Base-by-base conservation (phyloP, 2,329 filamentous ascomycete species). In the Nigrograna mackinnonii region DNA sequence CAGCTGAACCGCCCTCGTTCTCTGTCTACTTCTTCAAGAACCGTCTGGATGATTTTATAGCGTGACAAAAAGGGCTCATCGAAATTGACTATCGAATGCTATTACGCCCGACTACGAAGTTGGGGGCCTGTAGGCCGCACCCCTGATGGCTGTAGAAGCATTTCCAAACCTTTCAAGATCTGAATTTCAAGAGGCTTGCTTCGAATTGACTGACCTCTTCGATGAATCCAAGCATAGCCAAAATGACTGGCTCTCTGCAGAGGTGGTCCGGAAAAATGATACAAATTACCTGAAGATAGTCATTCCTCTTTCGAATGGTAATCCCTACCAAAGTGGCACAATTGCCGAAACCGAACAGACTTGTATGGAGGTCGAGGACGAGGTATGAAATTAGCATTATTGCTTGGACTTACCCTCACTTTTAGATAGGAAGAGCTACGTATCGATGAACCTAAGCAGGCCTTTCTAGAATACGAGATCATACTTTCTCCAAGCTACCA, bases 401-500 rank as follows among this genome's bases (percentile, higher is more conserved):
- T 17, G 13, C 11, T 20, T 3, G 13, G 17, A 9, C 9, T 33
- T 16, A 33, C 7, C 9, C 40, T 44, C 7, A 46, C 26, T 12
- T 20, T n/a, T 4, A 16, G 3, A 21, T 35, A 61, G 48, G 58
- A 61, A 48, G 45, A 37, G 22, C 46, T 62, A 2, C 37, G 13
- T 37, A 26, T 16, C 35, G 14, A 4, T 22, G 7, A 6, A 7
- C 19, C 16, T 21, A 41, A 4, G 5, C 24, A 19, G 37, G 28
- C 26, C 11, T 19, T 47, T 2, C 37, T 66, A n/a, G 43, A 60
- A 41, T 75, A 72, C 61, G 68, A 74, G 46, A 58, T 76, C 33
- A 37, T 74, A 12, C 60, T 71, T 20, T 77, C 74, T 3, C 62
- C 68, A 16, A 62, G 63, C 9, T 77, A 76, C 43, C 61, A 62